Base-by-base conservation (phyloP, 805 yeast species). In the Pichia cabralensis region DNA sequence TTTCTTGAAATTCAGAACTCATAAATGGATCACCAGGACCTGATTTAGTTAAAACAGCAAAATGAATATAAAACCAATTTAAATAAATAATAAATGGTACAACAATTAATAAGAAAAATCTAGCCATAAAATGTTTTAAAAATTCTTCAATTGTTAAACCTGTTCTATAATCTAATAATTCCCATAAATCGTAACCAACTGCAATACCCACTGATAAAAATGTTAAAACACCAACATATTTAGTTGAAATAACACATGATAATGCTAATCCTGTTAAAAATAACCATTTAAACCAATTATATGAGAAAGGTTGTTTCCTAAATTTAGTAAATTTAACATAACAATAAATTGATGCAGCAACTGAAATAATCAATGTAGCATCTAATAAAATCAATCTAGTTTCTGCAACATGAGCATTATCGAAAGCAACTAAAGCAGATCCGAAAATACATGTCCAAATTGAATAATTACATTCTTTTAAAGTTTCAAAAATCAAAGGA, bases 1-100 rank as follows among this genome's bases (percentile, higher is more conserved):
- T 79, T 51, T 85, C 95, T 62, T 92, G 97, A 69, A 92, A 92
- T 40, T 80, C 88, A 6, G 92, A 69, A n/a, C 92, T 74, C 98
- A 92, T 92, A 56, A 89, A 86, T 3, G 69, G 67, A 55, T 92
- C 96, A 42, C 99, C 99, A 5, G 96, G 92, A 20, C 99, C 99
- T 2, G 97, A 88, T 46, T 72, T 78, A 47, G 61, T 69, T 50
- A 92, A 70, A 18, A 92, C 71, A 21, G 74, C 70, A 60, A 92
- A 92, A 60, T 92, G 99, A 35, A 88, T 67, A 62, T 78, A 85
- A 62, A 89, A 92, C 95, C 96, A 86, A 48, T 74, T 76, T 43
- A 86, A 65, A 55, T 85, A 92, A 45, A 92, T 70, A 22, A 74
- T 44, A 53, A 85, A 80, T 20, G 99, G 99, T 13, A 86, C 56